phyloP scores from a whole-genome alignment of 2,329 filamentous ascomycete species.

The Drechslerella dactyloides region DNA sequence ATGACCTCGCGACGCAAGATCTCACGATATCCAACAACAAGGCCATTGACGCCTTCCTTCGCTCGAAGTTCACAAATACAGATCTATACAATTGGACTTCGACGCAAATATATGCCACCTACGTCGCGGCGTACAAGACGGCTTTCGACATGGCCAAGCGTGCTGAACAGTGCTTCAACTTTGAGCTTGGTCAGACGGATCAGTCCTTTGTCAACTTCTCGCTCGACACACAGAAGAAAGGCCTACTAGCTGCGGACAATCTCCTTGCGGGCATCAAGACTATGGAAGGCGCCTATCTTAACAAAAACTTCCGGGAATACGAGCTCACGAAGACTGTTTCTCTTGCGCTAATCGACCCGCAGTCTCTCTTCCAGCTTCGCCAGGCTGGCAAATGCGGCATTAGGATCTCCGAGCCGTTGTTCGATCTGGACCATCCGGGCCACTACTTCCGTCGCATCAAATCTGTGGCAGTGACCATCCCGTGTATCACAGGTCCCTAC shows the following conservation, averaged over 20 bases:
- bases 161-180: constrained; percentile 21
- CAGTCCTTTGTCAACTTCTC: constrained; percentile 9
- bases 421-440: constrained; percentile 18
- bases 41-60: constrained; percentile 14
- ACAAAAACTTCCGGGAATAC: constrained; percentile 8
- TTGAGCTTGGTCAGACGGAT: constrained; percentile 14
- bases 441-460: constrained; percentile 18
- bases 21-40: constrained; percentile 12
- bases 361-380: constrained; percentile 8
- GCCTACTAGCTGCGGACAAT: constrained; percentile 6
- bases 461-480: constrained; percentile 7
- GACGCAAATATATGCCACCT: background rate
- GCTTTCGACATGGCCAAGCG: constrained; percentile 21
- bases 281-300: constrained; percentile 10
- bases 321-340: constrained; percentile 13
- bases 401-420: constrained; percentile 7
- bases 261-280: constrained; percentile 4
- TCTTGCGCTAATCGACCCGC: constrained; percentile 7
- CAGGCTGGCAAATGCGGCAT: constrained; percentile 9
- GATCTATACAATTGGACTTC: constrained; percentile 32
- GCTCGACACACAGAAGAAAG: constrained; percentile 7
- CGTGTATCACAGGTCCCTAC: constrained; percentile 17
- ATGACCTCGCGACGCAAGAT: constrained; percentile 8
- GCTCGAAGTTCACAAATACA: constrained; percentile 26
- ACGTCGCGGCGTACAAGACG: constrained; percentile 20